Evolutionary conservation across 208 protist species (phyloP).

Genomic region (Trypanosoma platydactyli): DNA sequence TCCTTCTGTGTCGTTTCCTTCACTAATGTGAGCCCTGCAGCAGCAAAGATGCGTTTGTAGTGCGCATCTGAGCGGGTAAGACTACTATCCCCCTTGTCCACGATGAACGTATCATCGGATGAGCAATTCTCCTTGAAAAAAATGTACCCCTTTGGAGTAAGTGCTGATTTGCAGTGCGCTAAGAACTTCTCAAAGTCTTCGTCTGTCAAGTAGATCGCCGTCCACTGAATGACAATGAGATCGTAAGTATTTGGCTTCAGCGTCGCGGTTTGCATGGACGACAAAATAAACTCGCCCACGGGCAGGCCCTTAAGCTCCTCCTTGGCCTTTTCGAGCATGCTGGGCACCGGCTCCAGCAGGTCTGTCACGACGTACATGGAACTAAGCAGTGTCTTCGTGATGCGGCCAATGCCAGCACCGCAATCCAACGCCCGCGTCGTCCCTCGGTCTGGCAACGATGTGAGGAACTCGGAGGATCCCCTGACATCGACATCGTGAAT

Average conservation of each 20-base stretch:
- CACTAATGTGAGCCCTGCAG: conserved; percentile 62
- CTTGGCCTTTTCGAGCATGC: conserved; percentile 88
- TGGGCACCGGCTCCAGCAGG: conserved; percentile 83
- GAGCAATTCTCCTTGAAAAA: conserved; percentile 93
- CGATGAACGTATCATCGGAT: conserved; percentile 53
- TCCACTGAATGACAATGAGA: conserved; percentile 92
- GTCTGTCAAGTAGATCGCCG: conserved; percentile 93
- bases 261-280: conserved; percentile 76
- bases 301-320: conserved; percentile 67
- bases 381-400: conserved; percentile 74
- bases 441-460: conserved; percentile 54
- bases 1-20: conserved; percentile 67
- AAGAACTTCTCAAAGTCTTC: conserved; percentile 90
- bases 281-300: conserved; percentile 74
- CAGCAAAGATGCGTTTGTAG: conserved; percentile 81
- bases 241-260: conserved; percentile 78
- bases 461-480: conserved; percentile 65
- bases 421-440: conserved; percentile 82
- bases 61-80: conserved; percentile 86
- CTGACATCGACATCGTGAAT: conserved; percentile 74
- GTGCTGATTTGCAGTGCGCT: conserved; percentile 58
- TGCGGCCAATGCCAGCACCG: conserved; percentile 91
- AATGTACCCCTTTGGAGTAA: conserved; percentile 83
- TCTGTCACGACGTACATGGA: conserved; percentile 72
- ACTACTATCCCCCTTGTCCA: conserved; percentile 90